Base-by-base conservation (phyloP, 1,284 basidiomycete genomes). In the Melampsora larici-populina region DNA sequence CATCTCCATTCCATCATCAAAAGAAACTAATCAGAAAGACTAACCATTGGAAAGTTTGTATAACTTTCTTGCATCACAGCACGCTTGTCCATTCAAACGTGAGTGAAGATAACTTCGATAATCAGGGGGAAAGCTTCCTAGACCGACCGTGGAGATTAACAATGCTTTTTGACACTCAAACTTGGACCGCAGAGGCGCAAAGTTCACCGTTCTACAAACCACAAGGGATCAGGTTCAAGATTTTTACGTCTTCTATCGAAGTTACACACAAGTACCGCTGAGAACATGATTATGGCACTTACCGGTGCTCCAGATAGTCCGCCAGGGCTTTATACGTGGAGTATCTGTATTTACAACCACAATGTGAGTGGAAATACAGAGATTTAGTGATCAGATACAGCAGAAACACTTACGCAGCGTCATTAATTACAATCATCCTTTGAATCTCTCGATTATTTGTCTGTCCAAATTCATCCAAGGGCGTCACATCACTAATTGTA, bases 291-390 rank as follows among this genome's bases (percentile, higher is more conserved):
- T 43, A 72, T 40, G 62, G 6, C n/a, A 24, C 15, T 24, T 29
- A 63, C 70, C 70, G 36, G 26, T 72, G 46, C 36, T 72, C 26
- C 29, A 72, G 36, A 63, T 62, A 72, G 43, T 72, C 58, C 18
- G 70, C 26, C 18, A 72, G 8, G 46, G 55, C 70, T 9, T 33
- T 26, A 46, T 60, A 43, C 5, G 70, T 72, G 9, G 26, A 8
- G 21, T 24, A 58, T 24, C 55, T 58, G 26, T 24, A 58, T 17
- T 68, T 4, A 36, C 13, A 26, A 15, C 6, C n/a, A n/a, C 18
- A 43, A 5, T 1, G 43, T 24, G 24, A 68, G 36, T 46, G 33
- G 24, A 24, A 24, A 6, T 68, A 24, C 29, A 5, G 3, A 11
- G 18, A 55, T n/a, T 24, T 4, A 40, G 60, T 33, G 9, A 26